These are phyloP conservation scores for Chytriomyces sp. DNA, from an alignment of 192 early-diverging fungal genomes.

Conservation along the genomic window DNA sequence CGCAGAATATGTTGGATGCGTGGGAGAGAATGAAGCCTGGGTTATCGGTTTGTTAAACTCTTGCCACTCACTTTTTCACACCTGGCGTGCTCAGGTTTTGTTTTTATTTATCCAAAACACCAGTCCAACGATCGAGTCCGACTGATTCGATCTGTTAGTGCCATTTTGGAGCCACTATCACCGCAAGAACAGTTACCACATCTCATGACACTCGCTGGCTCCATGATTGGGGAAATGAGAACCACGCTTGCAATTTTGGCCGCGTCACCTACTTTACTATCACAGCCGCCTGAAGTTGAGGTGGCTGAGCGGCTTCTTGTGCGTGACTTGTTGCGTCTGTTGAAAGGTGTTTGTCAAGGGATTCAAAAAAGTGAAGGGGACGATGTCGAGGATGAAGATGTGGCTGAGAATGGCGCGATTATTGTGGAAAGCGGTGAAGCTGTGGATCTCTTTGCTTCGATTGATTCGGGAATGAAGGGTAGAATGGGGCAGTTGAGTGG, in stretches of 20 bases:
- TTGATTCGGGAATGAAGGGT: constrained; percentile 14
- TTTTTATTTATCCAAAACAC: background rate
- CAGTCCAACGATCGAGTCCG: constrained; percentile 24
- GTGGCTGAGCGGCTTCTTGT: constrained; percentile 23
- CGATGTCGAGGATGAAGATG: background rate
- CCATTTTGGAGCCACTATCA: constrained; percentile 40
- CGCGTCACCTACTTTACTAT: constrained; percentile 9
- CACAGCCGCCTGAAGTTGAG: constrained; percentile 25
- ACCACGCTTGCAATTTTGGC: constrained; percentile 25
- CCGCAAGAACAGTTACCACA: constrained; percentile 32
- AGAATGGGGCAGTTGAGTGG: constrained; percentile 21
- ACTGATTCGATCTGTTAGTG: constrained; percentile 32
- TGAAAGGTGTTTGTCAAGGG: constrained; percentile 31
- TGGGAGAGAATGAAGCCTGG: constrained; percentile 18
- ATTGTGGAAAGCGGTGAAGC: background rate
- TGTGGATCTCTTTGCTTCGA: background rate
- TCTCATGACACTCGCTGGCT: constrained; percentile 35
- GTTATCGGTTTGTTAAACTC: background rate
- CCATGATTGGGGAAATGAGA: constrained; percentile 38
- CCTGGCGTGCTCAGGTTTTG: no score
- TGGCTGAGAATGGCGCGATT: background rate
- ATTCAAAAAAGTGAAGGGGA: constrained; percentile 20
- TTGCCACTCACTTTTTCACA: background rate
- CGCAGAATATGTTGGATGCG: constrained; percentile 30
- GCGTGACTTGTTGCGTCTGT: constrained; percentile 18